Percentiles rank a stretch among this genome's conserved stretches.
Conservation (phyloP, 208 protist genomes). For the Trichomonas tenax region DNA sequence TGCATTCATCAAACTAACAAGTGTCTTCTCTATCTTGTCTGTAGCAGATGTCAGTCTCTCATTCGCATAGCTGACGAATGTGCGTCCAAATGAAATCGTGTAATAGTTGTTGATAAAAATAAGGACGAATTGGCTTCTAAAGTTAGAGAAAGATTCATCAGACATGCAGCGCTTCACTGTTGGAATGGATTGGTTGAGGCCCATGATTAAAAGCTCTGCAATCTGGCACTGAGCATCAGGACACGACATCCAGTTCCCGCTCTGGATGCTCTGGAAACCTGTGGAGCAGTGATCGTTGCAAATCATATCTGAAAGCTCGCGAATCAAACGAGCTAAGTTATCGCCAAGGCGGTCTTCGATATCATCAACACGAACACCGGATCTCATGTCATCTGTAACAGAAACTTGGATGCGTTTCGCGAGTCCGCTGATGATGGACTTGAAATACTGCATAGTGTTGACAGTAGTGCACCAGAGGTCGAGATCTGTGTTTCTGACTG, state of each 20-base stretch:
- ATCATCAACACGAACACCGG: background rate
- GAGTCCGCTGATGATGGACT: background rate
- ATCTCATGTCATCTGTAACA: background rate
- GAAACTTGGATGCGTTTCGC: background rate
- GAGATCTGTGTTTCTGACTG: background rate
- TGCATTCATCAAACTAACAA: background rate
- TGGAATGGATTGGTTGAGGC: background rate
- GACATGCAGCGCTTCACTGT: background rate
- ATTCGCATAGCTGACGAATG: background rate
- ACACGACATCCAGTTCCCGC: background rate
- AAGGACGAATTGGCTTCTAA: background rate
- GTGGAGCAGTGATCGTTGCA: background rate
- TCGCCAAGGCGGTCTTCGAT: background rate
- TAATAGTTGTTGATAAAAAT: background rate
- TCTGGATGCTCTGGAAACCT: background rate
- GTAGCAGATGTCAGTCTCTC: background rate
- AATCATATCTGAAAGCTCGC: background rate
- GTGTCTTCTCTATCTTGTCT: background rate
- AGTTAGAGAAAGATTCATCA: background rate
- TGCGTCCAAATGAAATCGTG: background rate
- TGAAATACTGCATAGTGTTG: background rate
- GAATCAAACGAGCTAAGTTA: background rate
- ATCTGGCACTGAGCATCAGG: background rate
- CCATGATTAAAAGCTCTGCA: background rate
- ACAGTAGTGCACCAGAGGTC: background rate